Conservation (phyloP, 257 asterid species). For the Solanum pinnatisectum region DNA sequence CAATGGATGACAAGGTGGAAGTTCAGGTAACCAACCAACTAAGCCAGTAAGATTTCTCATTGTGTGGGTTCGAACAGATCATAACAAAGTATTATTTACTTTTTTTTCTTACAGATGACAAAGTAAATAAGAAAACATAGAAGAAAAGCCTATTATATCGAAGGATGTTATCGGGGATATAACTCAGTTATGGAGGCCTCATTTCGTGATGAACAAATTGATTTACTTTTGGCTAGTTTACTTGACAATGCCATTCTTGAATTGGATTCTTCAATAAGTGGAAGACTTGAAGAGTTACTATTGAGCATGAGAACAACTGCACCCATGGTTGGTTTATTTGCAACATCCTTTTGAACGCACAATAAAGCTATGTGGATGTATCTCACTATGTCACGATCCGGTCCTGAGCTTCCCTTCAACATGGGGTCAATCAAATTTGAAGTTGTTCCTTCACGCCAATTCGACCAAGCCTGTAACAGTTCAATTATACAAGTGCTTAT, state of each 20-base stretch:
- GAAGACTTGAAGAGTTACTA: constrained; percentile 1
- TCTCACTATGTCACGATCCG: neutral
- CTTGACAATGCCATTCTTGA: neutral
- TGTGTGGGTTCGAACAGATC: neutral
- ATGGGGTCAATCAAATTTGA: constrained; percentile 1
- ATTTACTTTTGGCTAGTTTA: neutral
- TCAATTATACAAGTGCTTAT: no score
- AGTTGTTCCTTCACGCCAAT: constrained; percentile 8
- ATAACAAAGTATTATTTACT: no score
- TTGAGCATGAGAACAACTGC: constrained; percentile 19
- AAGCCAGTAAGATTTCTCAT: no score
- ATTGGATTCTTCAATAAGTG: neutral
- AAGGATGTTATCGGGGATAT: neutral
- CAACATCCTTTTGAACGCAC: constrained; percentile 8
- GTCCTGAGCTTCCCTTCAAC: neutral
- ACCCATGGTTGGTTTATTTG: constrained; percentile 21
- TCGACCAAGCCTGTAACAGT: constrained; percentile 12
- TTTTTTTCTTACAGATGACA: no score
- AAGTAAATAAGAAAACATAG: neutral
- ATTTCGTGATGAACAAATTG: neutral
- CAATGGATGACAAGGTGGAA: no score
- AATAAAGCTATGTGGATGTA: constrained; percentile 5
- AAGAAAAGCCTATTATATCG: neutral
- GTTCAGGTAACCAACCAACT: no score
- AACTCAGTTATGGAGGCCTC: neutral